Percentiles rank a stretch among this genome's conserved stretches.
phyloP scores from a whole-genome alignment of 192 early-diverging fungal species.

The Umbelopsis isabellina region DNA sequence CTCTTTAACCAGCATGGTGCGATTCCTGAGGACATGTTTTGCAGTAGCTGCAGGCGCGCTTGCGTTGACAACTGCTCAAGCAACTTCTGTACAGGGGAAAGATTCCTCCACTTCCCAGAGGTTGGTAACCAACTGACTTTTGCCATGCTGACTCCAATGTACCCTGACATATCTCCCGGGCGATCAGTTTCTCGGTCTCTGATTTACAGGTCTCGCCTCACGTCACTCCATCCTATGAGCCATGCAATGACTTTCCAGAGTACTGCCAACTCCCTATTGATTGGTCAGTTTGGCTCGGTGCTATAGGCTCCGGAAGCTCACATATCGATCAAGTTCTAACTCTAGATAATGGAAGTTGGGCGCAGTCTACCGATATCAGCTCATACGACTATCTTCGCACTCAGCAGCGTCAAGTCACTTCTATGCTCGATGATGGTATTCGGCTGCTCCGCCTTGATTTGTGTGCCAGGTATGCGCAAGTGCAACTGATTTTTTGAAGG shows the following conservation, averaged over 20 bases:
- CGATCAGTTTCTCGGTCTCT: too few relatives aligned
- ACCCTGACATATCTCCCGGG: too few relatives aligned
- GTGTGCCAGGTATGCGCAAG: not conserved
- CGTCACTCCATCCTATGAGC: not conserved
- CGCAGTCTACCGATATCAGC: not conserved
- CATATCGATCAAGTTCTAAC: not conserved
- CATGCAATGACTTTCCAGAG: conserved; percentile 4
- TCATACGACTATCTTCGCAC: not conserved
- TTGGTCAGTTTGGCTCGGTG: conserved; percentile 2
- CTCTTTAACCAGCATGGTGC: too few relatives aligned
- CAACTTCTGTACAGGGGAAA: too few relatives aligned
- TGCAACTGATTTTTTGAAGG: too few relatives aligned
- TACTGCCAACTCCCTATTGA: conserved; percentile 4
- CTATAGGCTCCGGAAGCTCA: not conserved
- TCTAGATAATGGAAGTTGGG: not conserved
- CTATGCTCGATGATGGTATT: conserved; percentile 11
- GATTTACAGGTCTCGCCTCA: too few relatives aligned
- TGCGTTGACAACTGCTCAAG: too few relatives aligned
- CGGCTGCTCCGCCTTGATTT: not conserved
- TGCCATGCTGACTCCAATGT: too few relatives aligned
- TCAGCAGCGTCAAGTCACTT: conserved; percentile 14
- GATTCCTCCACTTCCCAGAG: too few relatives aligned
- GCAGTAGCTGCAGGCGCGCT: too few relatives aligned
- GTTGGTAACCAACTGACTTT: too few relatives aligned
- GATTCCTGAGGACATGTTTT: too few relatives aligned